phyloP scores from a whole-genome alignment of 2,329 filamentous ascomycete genomes.

The Calonectria pseudoreteaudii region DNA sequence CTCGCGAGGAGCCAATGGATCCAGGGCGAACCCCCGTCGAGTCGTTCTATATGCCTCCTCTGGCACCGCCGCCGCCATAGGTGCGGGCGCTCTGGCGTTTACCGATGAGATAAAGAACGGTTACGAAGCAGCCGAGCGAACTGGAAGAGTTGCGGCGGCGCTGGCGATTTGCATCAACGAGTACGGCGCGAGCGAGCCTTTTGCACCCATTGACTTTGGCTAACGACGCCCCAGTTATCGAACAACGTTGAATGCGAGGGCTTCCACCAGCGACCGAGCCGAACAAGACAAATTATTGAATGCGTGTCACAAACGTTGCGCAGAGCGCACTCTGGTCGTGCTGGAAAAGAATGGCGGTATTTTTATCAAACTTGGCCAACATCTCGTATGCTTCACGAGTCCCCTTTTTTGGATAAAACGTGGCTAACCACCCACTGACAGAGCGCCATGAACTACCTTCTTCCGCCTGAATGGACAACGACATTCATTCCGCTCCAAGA shows the following conservation, averaged over 20 bases:
- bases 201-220: not conserved
- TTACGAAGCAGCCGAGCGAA: constrained; percentile 80
- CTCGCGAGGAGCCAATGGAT: constrained; percentile 36
- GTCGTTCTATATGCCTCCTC: constrained; percentile 62
- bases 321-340: constrained; percentile 85
- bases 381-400: constrained; percentile 68
- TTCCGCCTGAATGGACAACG: constrained; percentile 91
- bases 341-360: constrained; percentile 97
- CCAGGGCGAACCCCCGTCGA: constrained; percentile 41
- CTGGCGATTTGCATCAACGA: constrained; percentile 89
- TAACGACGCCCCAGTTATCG: constrained; percentile 75
- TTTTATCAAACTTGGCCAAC: constrained; percentile 97
- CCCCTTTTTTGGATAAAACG: not conserved
- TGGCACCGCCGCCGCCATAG: constrained; percentile 61
- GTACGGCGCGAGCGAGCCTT: constrained; percentile 59
- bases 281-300: constrained; percentile 77
- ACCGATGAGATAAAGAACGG: constrained; percentile 79
- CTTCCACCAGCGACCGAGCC: constrained; percentile 70
- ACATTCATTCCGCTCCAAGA: constrained; percentile 98
- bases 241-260: constrained; percentile 78
- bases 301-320: constrained; percentile 92
- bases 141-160: constrained; percentile 80
- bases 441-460: constrained; percentile 95
- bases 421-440: constrained; percentile 49
- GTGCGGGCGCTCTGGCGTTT: constrained; percentile 64